phyloP scores from a whole-genome alignment of 2,329 filamentous ascomycete genomes.

The Amphichorda felina region DNA sequence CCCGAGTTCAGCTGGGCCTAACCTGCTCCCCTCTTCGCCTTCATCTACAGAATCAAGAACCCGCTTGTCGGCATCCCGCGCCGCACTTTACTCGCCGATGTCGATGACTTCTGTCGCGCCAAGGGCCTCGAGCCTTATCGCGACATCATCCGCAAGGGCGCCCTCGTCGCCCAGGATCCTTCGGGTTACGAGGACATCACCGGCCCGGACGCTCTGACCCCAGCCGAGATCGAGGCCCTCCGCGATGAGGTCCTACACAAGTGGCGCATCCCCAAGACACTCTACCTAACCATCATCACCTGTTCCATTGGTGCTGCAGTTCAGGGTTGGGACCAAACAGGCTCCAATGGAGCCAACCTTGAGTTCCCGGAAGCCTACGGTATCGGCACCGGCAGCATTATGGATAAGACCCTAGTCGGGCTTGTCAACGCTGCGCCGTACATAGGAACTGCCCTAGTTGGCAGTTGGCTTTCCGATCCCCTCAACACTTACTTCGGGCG shows the following conservation, averaged over 20 bases:
- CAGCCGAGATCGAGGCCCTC: conserved; percentile 49
- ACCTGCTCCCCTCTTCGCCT: neutral
- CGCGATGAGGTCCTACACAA: conserved; percentile 53
- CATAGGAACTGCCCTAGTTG: conserved; percentile 34
- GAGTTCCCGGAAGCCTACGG: conserved; percentile 44
- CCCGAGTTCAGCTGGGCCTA: neutral
- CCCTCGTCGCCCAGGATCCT: conserved; percentile 63
- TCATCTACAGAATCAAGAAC: conserved; percentile 25
- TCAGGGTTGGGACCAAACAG: conserved; percentile 60
- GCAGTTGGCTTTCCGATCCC: conserved; percentile 57
- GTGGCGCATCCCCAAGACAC: conserved; percentile 49
- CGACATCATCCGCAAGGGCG: conserved; percentile 52
- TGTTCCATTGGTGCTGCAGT: conserved; percentile 62
- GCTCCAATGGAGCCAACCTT: conserved; percentile 50
- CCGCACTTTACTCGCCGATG: conserved; percentile 37
- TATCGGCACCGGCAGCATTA: conserved; percentile 19
- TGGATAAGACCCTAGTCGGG: conserved; percentile 43
- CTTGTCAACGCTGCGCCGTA: conserved; percentile 50
- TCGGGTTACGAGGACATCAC: conserved; percentile 46
- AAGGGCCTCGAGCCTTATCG: conserved; percentile 48
- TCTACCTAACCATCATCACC: conserved; percentile 55
- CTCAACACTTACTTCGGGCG: conserved; percentile 34
- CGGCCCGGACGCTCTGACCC: conserved; percentile 42
- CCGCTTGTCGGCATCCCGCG: conserved; percentile 40
- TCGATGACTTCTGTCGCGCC: conserved; percentile 46